These are phyloP conservation scores for Aspergillus sergii DNA, from an alignment of 2,329 filamentous ascomycete species.

Conservation along the genomic window DNA sequence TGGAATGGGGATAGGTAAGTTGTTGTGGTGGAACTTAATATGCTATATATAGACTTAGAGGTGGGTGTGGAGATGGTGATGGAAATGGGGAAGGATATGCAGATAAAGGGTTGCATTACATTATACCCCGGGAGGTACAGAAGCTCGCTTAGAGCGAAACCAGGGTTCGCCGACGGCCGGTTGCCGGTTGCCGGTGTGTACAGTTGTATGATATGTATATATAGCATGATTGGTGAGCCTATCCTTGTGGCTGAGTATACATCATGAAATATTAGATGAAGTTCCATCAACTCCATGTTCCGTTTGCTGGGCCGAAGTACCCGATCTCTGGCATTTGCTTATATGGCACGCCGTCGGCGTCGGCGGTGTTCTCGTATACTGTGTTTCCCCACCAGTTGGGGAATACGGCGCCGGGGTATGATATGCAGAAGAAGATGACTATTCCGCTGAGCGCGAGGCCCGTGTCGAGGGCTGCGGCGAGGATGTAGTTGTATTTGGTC, in stretches of 20 bases:
- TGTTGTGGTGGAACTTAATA: background rate
- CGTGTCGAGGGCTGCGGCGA: constrained; percentile 44
- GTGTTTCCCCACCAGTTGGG: constrained; percentile 39
- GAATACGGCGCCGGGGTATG: constrained; percentile 33
- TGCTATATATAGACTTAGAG: background rate
- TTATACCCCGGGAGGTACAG: background rate
- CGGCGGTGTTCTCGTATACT: constrained; percentile 35
- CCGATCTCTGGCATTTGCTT: constrained; percentile 29
- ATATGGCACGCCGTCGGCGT: constrained; percentile 32
- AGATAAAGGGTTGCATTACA: background rate
- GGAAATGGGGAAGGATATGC: too few species aligned
- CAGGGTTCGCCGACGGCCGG: background rate
- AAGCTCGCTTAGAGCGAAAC: background rate
- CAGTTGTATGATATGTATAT: background rate
- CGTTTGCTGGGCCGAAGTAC: constrained; percentile 36
- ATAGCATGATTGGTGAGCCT: background rate
- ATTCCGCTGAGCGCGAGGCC: constrained; percentile 37
- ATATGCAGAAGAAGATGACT: constrained; percentile 40
- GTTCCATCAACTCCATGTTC: constrained; percentile 27
- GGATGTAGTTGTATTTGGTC: constrained; percentile 49
- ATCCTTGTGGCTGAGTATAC: background rate
- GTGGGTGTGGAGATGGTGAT: background rate
- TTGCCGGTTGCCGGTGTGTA: background rate
- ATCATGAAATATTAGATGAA: background rate
- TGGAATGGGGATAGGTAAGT: background rate